These are phyloP conservation scores for Fusarium sp. DNA, from an alignment of 2,329 filamentous ascomycete species.

Conservation along the genomic window DNA sequence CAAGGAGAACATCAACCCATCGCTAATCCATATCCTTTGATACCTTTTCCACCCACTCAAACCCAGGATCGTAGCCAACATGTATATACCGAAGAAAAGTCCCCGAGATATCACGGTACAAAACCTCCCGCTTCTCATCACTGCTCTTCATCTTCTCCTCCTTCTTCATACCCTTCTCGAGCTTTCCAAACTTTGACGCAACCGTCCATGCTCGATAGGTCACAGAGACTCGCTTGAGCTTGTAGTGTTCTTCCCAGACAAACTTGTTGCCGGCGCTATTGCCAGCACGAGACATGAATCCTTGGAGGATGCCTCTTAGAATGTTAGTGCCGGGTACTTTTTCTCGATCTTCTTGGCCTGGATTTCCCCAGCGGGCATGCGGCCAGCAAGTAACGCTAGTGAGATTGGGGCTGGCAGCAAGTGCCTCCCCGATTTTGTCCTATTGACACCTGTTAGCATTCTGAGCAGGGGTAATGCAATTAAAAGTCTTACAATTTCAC, in stretches of 20 bases:
- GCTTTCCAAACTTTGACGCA: slow-evolving; percentile 14
- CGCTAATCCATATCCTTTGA: background rate
- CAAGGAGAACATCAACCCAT: background rate
- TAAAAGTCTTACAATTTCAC: slow-evolving; percentile 8
- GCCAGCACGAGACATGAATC: background rate
- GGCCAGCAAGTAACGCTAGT: slow-evolving; percentile 14
- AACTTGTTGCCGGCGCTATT: background rate
- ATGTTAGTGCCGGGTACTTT: background rate
- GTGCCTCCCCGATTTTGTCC: slow-evolving; percentile 15
- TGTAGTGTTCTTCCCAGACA: slow-evolving; percentile 32
- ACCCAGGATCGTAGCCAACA: background rate
- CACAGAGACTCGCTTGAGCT: slow-evolving; percentile 3
- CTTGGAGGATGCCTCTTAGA: background rate
- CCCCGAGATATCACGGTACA: slow-evolving; percentile 15
- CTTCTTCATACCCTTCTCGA: slow-evolving; percentile 13
- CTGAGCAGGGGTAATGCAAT: background rate
- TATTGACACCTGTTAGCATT: background rate
- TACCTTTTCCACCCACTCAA: background rate
- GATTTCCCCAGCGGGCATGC: background rate
- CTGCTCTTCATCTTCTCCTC: slow-evolving; percentile 1
- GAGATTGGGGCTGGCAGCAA: slow-evolving; percentile 18
- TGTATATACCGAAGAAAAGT: background rate
- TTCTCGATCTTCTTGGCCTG: background rate
- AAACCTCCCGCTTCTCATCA: background rate
- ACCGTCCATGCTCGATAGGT: slow-evolving; percentile 9